A percentile compares a stretch with the other conserved stretches of the same genome.
Evolutionary conservation across 306 rosid genomes (phyloP).

Genomic region (Rubus parviflorus): DNA sequence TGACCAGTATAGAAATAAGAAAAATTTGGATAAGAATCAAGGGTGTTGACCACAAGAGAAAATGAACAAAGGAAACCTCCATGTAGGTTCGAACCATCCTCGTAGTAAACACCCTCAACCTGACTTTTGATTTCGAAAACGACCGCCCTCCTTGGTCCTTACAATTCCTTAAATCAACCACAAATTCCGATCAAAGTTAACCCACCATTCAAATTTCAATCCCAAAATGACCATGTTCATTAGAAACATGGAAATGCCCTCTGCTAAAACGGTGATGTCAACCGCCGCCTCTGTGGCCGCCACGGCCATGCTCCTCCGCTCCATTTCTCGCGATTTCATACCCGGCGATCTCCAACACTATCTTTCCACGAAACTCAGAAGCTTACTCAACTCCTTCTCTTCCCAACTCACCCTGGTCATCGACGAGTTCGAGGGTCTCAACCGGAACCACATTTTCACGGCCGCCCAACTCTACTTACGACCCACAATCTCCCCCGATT

Average conservation of each 20-base stretch:
- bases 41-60: too few relatives aligned
- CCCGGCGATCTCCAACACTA: slow-evolving; percentile 29
- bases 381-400: slow-evolving; percentile 15
- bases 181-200: too few relatives aligned
- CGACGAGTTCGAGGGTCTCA: slow-evolving; percentile 34
- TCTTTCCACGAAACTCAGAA: slow-evolving; percentile 13
- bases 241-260: slow-evolving; percentile 25
- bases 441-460: slow-evolving; percentile 34
- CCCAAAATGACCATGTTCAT: neutral
- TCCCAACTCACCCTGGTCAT: slow-evolving; percentile 33
- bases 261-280: slow-evolving; percentile 31
- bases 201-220: neutral
- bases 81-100: too few relatives aligned
- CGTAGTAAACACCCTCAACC: too few relatives aligned
- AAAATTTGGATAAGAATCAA: too few relatives aligned
- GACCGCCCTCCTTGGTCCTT: too few relatives aligned
- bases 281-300: slow-evolving; percentile 35
- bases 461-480: slow-evolving; percentile 33
- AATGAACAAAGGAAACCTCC: too few relatives aligned
- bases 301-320: slow-evolving; percentile 37
- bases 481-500: slow-evolving; percentile 26
- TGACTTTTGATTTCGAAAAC: too few relatives aligned
- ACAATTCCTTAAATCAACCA: neutral
- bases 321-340: slow-evolving; percentile 27
- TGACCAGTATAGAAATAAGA: too few relatives aligned